Conservation (phyloP, 768 basidiomycete species). For the Infundibulicybe gibba region DNA sequence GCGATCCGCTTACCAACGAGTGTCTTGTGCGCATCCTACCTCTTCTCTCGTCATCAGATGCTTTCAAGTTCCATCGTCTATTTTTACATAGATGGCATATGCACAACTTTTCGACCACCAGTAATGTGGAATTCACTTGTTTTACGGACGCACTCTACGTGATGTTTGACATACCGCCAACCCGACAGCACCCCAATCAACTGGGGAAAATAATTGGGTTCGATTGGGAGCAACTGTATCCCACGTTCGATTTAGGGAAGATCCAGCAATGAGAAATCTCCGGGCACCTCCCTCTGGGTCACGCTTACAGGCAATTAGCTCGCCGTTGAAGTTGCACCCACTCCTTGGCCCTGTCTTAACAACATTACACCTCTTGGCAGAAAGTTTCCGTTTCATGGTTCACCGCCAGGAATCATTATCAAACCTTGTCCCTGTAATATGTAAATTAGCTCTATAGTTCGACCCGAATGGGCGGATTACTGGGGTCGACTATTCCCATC, state of each 20-base stretch:
- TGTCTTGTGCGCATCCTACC: constrained; percentile 63
- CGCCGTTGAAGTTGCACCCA: constrained; percentile 27
- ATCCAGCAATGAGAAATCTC: constrained; percentile 50
- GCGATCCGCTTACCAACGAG: constrained; percentile 51
- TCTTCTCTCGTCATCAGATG: constrained; percentile 50
- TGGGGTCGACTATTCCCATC: constrained; percentile 83
- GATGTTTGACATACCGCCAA: constrained; percentile 35
- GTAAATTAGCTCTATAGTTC: constrained; percentile 58
- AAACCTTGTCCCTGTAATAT: constrained; percentile 59
- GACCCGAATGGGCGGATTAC: constrained; percentile 89
- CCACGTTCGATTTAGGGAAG: constrained; percentile 50
- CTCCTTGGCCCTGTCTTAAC: constrained; percentile 60
- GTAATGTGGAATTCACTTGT: constrained; percentile 53
- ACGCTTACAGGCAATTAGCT: constrained; percentile 13
- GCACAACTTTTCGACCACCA: constrained; percentile 34
- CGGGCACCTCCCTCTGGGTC: constrained; percentile 22
- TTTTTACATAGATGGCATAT: constrained; percentile 61
- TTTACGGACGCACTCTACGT: constrained; percentile 49
- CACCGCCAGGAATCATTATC: constrained; percentile 53
- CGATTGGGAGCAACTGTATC: constrained; percentile 40
- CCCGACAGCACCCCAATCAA: constrained; percentile 9
- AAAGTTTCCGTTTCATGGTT: constrained; percentile 59
- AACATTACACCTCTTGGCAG: constrained; percentile 77
- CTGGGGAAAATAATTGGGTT: constrained; percentile 39
- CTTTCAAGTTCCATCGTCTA: constrained; percentile 49